Percentiles rank a stretch among this genome's conserved stretches.
phyloP scores from a whole-genome alignment of 495 filamentous ascomycete genomes.

The Xylaria cubensis region DNA sequence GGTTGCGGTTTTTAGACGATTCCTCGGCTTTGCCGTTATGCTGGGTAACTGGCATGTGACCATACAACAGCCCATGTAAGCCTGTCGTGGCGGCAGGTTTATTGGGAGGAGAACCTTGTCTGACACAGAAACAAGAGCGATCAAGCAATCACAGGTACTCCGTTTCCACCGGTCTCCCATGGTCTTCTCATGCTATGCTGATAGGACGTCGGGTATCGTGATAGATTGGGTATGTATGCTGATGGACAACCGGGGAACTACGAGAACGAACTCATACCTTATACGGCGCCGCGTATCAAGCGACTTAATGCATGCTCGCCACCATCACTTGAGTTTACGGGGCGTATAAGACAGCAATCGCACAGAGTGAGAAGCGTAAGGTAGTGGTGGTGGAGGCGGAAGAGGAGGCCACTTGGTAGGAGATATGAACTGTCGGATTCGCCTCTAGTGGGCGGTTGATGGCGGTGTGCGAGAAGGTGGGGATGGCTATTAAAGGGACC shows the following conservation, averaged over 20 bases:
- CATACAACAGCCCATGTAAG: conserved; percentile 22
- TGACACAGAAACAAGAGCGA: conserved; percentile 8
- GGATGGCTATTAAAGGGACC: conserved; percentile 30
- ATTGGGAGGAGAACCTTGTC: conserved; percentile 23
- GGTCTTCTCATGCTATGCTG: conserved; percentile 21
- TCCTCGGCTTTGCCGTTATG: conserved; percentile 17
- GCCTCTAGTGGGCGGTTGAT: conserved; percentile 30
- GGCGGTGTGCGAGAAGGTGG: conserved; percentile 43
- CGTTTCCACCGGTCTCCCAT: conserved; percentile 11
- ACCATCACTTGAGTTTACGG: conserved; percentile 6
- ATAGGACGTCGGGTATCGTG: conserved; percentile 28
- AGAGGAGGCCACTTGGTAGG: background rate
- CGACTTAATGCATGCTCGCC: conserved; percentile 11
- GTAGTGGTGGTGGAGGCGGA: background rate
- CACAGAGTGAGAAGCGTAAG: background rate
- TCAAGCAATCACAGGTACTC: conserved; percentile 21
- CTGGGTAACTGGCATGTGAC: conserved; percentile 25
- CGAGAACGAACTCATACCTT: conserved; percentile 13
- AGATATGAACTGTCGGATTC: conserved; percentile 25
- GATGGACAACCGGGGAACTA: conserved; percentile 8
- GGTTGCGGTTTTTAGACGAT: conserved; percentile 17
- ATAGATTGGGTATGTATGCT: conserved; percentile 28
- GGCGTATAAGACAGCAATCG: background rate
- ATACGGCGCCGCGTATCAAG: conserved; percentile 7
- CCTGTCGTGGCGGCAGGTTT: conserved; percentile 23